Evolutionary conservation across 176 grass and related monocot genomes (phyloP), one percentile per base, ranked within the genome.

Genomic region (Oryza nivara): DNA sequence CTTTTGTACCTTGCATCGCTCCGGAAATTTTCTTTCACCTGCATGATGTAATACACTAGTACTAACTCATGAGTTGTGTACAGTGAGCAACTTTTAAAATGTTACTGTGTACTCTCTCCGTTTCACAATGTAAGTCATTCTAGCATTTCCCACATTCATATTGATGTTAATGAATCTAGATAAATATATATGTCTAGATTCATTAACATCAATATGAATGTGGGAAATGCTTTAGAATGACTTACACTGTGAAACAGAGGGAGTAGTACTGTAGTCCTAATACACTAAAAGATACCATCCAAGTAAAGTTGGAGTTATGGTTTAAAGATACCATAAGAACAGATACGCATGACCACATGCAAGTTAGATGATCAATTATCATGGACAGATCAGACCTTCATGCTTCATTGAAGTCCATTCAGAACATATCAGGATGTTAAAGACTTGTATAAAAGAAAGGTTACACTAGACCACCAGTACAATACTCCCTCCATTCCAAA

Each of bases 21-120:
- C 72, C 93, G 92, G 63, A 99, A 90, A 89, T 90, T 93, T 69
- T 99, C 96, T 88, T 94, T 99, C 67, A 99, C 91, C 96, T 99
- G 74, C 35, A 87, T 75, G 80, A 89, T 79, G 28, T 34, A 68
- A 40, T 8, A 41, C 40, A 41, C 40, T 41, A 9, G 40, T 67
- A 70, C 35, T 16, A 36, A 78, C 54, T 74, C 40, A 82, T 71
- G 6, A 54, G 64, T 40, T 58, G 17, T 20, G 25, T 25, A 86
- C 14, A 72, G 85, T 69, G 22, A 80, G n/a, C 41, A 23, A 65
- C 2, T 44, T n/a, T 49, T 60, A 86, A 47, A 78, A 78, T 6
- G 19, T 47, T 87, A 70, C 11, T 63, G 58, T 2, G 40, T 28
- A 28, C 28, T 28, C 28, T 2, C 28, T 28, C 28, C 28, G 28